These are phyloP conservation scores for Rubia yunnanensis DNA, from an alignment of 257 asterid species.

Conservation along the genomic window DNA sequence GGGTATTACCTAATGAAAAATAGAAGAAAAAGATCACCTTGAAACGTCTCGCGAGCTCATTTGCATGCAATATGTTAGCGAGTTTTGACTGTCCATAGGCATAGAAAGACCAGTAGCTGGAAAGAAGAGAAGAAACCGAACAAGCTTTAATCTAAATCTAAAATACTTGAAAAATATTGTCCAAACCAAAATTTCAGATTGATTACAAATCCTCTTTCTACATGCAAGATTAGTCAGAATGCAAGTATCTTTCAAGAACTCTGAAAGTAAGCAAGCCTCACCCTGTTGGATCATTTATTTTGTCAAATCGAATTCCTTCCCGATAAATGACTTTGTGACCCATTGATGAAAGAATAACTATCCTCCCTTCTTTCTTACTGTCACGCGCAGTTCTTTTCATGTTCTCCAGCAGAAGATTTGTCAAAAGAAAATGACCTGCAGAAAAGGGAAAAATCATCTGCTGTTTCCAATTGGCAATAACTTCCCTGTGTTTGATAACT, in stretches of 20 bases:
- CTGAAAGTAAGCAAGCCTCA: conserved; percentile 2
- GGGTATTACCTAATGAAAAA: background rate
- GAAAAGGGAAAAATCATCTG: background rate
- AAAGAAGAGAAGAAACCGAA: conserved; percentile 5
- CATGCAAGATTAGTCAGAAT: background rate
- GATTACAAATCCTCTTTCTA: background rate
- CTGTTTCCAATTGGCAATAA: background rate
- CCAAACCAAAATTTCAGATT: background rate
- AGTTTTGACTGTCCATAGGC: conserved; percentile 89
- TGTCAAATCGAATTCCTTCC: conserved; percentile 34
- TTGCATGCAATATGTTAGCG: conserved; percentile 65
- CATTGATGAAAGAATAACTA: conserved; percentile 30
- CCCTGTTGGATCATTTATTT: conserved; percentile 31
- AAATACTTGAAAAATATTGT: background rate
- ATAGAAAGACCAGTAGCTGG: conserved; percentile 36
- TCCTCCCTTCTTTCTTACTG: conserved; percentile 35
- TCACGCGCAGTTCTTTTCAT: conserved; percentile 28
- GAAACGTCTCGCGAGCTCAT: conserved; percentile 53
- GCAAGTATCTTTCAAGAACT: background rate
- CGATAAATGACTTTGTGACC: conserved; percentile 19
- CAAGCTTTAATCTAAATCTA: background rate
- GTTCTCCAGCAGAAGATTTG: conserved; percentile 31
- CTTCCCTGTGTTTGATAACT: background rate
- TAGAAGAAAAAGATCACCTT: conserved; percentile 43
- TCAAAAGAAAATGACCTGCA: conserved; percentile 45